phyloP scores from a whole-genome alignment of 1,284 basidiomycete genomes.

The Schizopora paradoxa region DNA sequence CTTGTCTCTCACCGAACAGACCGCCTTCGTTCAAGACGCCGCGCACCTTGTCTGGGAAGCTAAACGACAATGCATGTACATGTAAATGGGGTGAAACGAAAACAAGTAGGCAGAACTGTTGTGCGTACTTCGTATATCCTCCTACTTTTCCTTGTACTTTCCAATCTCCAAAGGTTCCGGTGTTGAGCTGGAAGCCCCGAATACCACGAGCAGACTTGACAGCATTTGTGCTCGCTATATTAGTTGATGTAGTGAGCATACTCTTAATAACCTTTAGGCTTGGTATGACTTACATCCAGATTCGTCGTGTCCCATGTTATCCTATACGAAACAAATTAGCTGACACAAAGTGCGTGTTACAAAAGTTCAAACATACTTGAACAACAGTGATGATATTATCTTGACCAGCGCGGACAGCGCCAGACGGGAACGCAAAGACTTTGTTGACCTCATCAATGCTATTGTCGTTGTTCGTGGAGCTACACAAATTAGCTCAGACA shows the following conservation, averaged over 20 bases:
- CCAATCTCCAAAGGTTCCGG: constrained; percentile 62
- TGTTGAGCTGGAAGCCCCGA: constrained; percentile 63
- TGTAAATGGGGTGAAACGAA: not conserved
- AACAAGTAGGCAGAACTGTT: not conserved
- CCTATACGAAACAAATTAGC: constrained; percentile 34
- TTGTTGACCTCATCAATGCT: constrained; percentile 60
- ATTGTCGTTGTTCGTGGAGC: constrained; percentile 54
- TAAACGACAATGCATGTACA: constrained; percentile 22
- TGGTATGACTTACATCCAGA: constrained; percentile 35
- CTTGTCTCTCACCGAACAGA: constrained; percentile 68
- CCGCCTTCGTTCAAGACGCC: constrained; percentile 78
- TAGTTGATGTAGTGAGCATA: not conserved
- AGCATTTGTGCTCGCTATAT: constrained; percentile 25
- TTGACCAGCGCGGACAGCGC: constrained; percentile 39
- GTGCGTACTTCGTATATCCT: constrained; percentile 60
- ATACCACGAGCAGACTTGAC: constrained; percentile 72
- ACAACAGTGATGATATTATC: constrained; percentile 76
- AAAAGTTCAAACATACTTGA: constrained; percentile 40
- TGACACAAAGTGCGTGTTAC: not conserved
- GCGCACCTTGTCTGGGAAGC: constrained; percentile 64
- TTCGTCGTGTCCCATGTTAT: constrained; percentile 77
- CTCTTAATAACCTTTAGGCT: not conserved
- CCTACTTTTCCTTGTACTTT: constrained; percentile 79
- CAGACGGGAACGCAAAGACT: constrained; percentile 54
- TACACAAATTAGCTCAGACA: constrained; percentile 28